These are phyloP conservation scores for Geotrichum europaeum DNA, from an alignment of 1,139 yeast genomes.

Conservation along the genomic window DNA sequence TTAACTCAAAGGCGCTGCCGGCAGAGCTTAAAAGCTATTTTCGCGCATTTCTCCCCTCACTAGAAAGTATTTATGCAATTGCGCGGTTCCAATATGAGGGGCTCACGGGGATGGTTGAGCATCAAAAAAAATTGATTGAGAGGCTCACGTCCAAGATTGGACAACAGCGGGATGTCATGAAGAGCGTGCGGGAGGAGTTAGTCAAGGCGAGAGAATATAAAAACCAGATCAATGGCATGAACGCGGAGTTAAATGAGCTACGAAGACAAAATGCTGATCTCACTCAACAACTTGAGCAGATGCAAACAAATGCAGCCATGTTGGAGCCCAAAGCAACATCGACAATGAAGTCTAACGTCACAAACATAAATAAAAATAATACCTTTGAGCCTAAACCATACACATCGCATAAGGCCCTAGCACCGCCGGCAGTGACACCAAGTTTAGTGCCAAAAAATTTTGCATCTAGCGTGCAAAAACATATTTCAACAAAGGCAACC, in stretches of 20 bases:
- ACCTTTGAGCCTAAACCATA: background rate
- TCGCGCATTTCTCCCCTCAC: constrained; percentile 9
- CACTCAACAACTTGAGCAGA: background rate
- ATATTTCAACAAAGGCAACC: background rate
- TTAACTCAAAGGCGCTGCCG: constrained; percentile 7
- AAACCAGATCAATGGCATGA: background rate
- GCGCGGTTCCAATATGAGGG: constrained; percentile 18
- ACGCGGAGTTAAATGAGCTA: background rate
- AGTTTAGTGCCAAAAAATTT: background rate
- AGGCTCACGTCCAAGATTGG: constrained; percentile 13
- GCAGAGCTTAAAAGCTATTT: constrained; percentile 12
- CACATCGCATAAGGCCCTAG: background rate
- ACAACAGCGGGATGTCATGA: constrained; percentile 17
- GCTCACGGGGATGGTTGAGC: constrained; percentile 10
- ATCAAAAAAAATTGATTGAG: constrained; percentile 14
- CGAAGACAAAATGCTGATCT: background rate
- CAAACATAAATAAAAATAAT: background rate
- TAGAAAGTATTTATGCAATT: constrained; percentile 16
- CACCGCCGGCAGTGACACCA: background rate
- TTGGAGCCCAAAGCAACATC: background rate
- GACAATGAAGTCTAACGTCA: background rate
- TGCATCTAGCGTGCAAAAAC: constrained; percentile 11
- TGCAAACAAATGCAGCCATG: background rate
- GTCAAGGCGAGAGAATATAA: constrained; percentile 17
- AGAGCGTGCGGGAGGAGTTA: constrained; percentile 18